These are phyloP conservation scores for Wickerhamiella musiphila DNA, from an alignment of 805 yeast species.

Conservation along the genomic window DNA sequence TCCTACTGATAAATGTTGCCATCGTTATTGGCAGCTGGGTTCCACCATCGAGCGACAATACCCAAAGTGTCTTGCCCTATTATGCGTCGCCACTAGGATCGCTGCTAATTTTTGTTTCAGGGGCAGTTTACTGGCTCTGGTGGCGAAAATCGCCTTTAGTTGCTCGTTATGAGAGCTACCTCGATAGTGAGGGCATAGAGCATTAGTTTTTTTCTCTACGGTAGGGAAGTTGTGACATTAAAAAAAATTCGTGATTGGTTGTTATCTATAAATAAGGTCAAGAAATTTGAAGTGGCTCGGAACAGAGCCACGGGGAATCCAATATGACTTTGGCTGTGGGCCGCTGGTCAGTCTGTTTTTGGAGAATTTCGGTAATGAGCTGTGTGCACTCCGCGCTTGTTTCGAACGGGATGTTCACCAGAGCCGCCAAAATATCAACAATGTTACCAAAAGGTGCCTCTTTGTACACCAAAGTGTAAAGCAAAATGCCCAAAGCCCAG, in stretches of 20 bases:
- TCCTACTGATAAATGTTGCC: slow-evolving; percentile 30
- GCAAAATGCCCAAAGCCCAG: slow-evolving; percentile 87
- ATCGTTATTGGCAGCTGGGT: slow-evolving; percentile 39
- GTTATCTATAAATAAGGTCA: no score
- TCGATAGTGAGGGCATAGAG: no score
- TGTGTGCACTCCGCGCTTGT: slow-evolving; percentile 41
- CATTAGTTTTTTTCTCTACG: no score
- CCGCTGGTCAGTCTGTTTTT: slow-evolving; percentile 46
- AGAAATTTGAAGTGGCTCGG: not conserved
- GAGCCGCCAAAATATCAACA: slow-evolving; percentile 85
- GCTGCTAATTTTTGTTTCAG: slow-evolving; percentile 27
- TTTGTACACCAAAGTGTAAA: slow-evolving; percentile 78
- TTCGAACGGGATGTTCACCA: slow-evolving; percentile 35
- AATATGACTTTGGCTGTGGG: slow-evolving; percentile 59
- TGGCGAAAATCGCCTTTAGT: slow-evolving; percentile 24
- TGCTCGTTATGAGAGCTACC: no score
- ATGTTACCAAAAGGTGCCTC: slow-evolving; percentile 93
- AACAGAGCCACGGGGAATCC: slow-evolving; percentile 52
- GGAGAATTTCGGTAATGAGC: slow-evolving; percentile 47
- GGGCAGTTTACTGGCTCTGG: slow-evolving; percentile 27
- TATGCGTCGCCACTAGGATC: slow-evolving; percentile 44
- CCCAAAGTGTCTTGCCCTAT: slow-evolving; percentile 30
- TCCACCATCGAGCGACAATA: slow-evolving; percentile 28
- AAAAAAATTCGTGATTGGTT: no score
- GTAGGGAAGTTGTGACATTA: no score